These are phyloP conservation scores for Blastomyces percursus DNA, from an alignment of 2,329 filamentous ascomycete genomes.

Conservation along the genomic window DNA sequence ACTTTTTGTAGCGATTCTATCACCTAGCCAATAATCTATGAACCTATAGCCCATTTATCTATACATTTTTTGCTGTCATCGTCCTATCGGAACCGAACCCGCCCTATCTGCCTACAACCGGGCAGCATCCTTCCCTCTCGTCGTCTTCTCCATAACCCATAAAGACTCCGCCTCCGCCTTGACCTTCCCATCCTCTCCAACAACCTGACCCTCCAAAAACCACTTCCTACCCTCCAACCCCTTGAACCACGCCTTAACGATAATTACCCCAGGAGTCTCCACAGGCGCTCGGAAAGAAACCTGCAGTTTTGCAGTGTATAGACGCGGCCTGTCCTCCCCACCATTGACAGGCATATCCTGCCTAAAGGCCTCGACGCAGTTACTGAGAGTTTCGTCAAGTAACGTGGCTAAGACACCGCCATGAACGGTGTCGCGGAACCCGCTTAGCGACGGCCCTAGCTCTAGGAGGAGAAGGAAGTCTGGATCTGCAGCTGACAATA, in stretches of 20 bases:
- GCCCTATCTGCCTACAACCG: neutral
- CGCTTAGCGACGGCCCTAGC: constrained; percentile 12
- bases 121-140: neutral
- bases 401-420: constrained; percentile 15
- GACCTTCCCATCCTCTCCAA: constrained; percentile 56
- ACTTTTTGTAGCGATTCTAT: neutral
- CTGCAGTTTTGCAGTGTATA: constrained; percentile 64
- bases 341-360: neutral
- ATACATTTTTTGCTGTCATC: neutral
- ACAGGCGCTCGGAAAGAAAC: constrained; percentile 74
- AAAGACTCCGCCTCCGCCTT: constrained; percentile 75
- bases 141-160: constrained; percentile 37
- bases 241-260: constrained; percentile 66
- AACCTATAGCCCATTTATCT: neutral
- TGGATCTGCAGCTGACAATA: constrained; percentile 4
- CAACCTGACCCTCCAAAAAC: constrained; percentile 80
- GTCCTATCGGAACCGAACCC: neutral
- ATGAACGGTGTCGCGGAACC: constrained; percentile 12
- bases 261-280: constrained; percentile 62
- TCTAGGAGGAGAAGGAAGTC: constrained; percentile 13
- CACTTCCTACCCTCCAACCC: constrained; percentile 89
- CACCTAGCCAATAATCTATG: neutral
- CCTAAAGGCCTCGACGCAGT: constrained; percentile 47
- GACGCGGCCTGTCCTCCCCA: neutral
- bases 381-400: constrained; percentile 51